Evolutionary conservation across 176 grass and related monocot species (phyloP).

Genomic region (Carex cristatella): DNA sequence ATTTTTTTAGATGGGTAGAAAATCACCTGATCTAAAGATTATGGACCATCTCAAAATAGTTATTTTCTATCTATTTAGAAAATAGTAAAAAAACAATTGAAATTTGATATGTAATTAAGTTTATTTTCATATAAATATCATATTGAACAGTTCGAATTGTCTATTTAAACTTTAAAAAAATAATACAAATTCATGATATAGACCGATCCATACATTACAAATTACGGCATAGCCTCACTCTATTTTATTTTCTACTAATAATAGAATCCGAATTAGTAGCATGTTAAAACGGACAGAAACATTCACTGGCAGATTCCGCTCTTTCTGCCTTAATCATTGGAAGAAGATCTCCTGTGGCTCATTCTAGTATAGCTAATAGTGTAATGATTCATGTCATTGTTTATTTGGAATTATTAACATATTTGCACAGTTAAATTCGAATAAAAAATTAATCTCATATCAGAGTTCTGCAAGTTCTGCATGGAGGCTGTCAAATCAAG

Average conservation of each 20-base stretch:
- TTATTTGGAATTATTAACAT: background rate
- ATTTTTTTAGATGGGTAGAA: no score
- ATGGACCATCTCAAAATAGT: no score
- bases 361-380: background rate
- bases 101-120: no score
- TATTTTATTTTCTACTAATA: background rate
- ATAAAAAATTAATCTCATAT: background rate
- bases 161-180: no score
- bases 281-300: conserved; percentile 8
- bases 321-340: conserved; percentile 16
- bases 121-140: no score
- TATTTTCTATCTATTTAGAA: no score
- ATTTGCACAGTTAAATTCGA: background rate
- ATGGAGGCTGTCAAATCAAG: background rate
- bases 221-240: no score
- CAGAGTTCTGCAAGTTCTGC: background rate
- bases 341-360: background rate
- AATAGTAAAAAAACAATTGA: no score
- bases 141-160: no score
- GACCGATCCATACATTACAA: no score
- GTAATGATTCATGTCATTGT: background rate
- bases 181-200: no score
- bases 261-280: background rate
- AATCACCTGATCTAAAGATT: no score
- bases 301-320: conserved; percentile 16